Evolutionary conservation across 371 early-diverging fungal genomes (phyloP), one percentile per base, ranked within the genome.

Genomic region (Circinella minor): DNA sequence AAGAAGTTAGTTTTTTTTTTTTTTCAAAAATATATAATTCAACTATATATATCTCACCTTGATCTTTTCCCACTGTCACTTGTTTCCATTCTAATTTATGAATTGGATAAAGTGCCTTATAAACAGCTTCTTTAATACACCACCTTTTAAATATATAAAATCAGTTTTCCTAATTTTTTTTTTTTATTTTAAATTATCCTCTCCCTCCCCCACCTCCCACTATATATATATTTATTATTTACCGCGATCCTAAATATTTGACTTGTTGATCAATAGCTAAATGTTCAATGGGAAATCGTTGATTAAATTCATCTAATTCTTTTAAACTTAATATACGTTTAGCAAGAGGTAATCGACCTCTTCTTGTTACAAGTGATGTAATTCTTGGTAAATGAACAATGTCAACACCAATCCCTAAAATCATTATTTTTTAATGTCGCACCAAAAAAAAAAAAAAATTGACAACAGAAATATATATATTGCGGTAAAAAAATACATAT

Each of bases 51-150:
- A 34, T 43, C 61, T 66, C 74, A 77, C 83, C 79, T 54, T 71
- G 66, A 34, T 77, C 70, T 73, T 90, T 90, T 13, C 68, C 63
- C 1, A 91, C 79, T 36, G 85, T 76, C 37, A 91, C 86, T 65
- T 91, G 88, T 64, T 90, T 90, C 90, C 90, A 91, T 20, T 86
- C 86, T 57, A 90, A 76, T 61, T 74, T 79, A 39, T 83, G 84
- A 13, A 77, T 72, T 36, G 90, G 90, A 65, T 80, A 90, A 51
- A 87, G 59, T 37, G 91, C 91, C 70, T 91, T 91, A 71, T 89
- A 91, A 3, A 79, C 79, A 13, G 91, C 90, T 67, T 91, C 91
- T 71, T 91, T 91, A 34, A 87, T 71, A 55, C 88, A 85, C 90
- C 90, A 91, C 34, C 91, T 89, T 47, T 43, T 34, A 34, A 49